Base-by-base conservation (phyloP, 1,284 basidiomycete species). In the Coniophora puteana region DNA sequence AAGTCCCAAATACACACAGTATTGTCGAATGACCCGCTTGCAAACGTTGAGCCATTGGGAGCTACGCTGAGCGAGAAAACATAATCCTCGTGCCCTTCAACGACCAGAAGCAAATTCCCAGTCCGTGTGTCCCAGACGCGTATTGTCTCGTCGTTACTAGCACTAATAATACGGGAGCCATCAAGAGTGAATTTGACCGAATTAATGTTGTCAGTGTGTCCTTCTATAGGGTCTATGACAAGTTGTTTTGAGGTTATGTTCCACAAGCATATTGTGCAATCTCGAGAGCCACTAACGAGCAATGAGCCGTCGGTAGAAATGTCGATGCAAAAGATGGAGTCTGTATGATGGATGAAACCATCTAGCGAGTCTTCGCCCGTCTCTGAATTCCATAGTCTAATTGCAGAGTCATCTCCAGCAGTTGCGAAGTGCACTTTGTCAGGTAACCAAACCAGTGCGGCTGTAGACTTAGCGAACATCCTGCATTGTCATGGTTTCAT, bases 281-380 rank as follows among this genome's bases (percentile, higher is more conserved):
- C 29, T 8, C 20, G 6, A 18, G 29, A 31, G 8, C 29, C 29
- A 14, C 29, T 31, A 18, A 14, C 29, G 20, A 31, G 29, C 7
- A 8, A 18, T 31, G 8, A 14, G n/a, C 29, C 29, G 29, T 31
- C 29, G 29, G 29, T 31, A 18, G 14, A 18, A 31, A 31, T 16
- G 29, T n/a, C 8, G 20, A n/a, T n/a, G n/a, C n/a, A n/a, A n/a
- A n/a, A n/a, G n/a, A n/a, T 14, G 20, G 8, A 31, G 29, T 18
- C 29, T 7, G 14, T n/a, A 18, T 31, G n/a, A 16, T n/a, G 29
- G 14, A n/a, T 8, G 29, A 16, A 14, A 31, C 20, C 20, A n/a
- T 31, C 20, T 31, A 16, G 22, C 17, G 8, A 14, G 23, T 36
- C 34, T n/a, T 36, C 34, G n/a, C 34, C 34, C n/a, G 34, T 36